Base-by-base conservation (phyloP, 305 asterid species). In the Solanum hybrid region DNA sequence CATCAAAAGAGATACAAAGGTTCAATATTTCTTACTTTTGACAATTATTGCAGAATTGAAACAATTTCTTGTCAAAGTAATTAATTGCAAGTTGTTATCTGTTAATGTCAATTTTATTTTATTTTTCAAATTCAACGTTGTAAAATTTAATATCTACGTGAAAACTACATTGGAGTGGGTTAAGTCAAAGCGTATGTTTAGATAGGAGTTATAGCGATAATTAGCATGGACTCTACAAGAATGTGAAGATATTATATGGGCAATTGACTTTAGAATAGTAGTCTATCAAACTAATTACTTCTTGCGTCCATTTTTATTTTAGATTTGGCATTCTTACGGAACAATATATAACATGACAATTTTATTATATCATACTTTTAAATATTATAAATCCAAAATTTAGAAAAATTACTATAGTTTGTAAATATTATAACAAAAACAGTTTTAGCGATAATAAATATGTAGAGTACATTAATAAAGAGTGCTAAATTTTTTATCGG, bases 401-500 rank as follows among this genome's bases (percentile, higher is more conserved):
- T 57, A 7, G 9, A 18, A 20, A 61, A 61, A 20, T 1, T 3
- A 20, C 71, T 61, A 61, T 20, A 61, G 26, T 61, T 61, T 3
- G 71, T 20, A 57, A 20, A 57, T 20, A 57, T 3, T 61, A 8
- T 61, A 20, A 8, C 11, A 61, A 61, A 61, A 61, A 61, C 2
- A 61, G 0, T 8, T 61, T 20, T 20, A 20, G 26, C 24, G 5
- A 0, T 0, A 20, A 61, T 61, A 61, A 61, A 61, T 20, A 61
- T 61, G 71, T 42, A 42, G 61, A 42, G 61, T 22, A 20, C 12
- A 61, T 61, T 61, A 3, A 61, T 20, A 18, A 61, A 7, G 10
- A 61, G 11, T 1, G 24, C 0, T 61, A 61, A 61, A 57, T 0
- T 0, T 0, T 20, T 61, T 61, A 61, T 20, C 5, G 24, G 24